Evolutionary conservation across 2,329 filamentous ascomycete species (phyloP).

Genomic region (Shiraia bambusicola): DNA sequence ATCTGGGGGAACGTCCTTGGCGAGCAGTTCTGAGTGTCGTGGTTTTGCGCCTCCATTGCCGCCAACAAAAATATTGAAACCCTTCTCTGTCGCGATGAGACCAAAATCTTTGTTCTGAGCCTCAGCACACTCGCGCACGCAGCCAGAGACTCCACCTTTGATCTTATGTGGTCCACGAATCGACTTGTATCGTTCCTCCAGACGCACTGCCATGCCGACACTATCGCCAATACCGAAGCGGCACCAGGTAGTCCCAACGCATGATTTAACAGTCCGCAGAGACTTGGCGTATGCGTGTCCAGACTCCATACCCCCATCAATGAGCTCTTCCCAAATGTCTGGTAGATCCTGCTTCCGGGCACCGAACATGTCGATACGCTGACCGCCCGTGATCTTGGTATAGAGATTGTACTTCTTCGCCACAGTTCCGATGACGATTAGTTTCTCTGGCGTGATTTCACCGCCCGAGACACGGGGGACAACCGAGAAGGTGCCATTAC

Average conservation of each 20-base stretch:
- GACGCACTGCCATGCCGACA: constrained; percentile 82
- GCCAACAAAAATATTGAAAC: constrained; percentile 88
- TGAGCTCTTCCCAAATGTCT: constrained; percentile 76
- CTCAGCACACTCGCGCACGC: constrained; percentile 89
- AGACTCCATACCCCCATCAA: constrained; percentile 84
- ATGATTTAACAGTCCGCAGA: constrained; percentile 85
- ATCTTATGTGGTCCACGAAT: constrained; percentile 88
- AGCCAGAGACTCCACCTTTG: constrained; percentile 87
- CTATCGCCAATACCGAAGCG: constrained; percentile 85
- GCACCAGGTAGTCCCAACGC: constrained; percentile 90
- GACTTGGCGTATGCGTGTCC: constrained; percentile 91
- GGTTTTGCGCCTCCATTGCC: constrained; percentile 89
- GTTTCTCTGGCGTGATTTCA: constrained; percentile 83
- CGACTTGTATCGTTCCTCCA: constrained; percentile 91
- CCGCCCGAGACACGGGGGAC: constrained; percentile 80
- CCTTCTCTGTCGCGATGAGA: constrained; percentile 87
- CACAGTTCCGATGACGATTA: constrained; percentile 80
- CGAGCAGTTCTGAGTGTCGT: constrained; percentile 76
- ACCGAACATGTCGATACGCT: constrained; percentile 91
- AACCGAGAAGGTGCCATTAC: constrained; percentile 88
- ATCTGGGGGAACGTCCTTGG: constrained; percentile 80
- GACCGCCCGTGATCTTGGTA: constrained; percentile 88
- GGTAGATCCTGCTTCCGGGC: constrained; percentile 84
- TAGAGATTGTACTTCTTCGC: constrained; percentile 83
- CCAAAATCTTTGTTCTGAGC: constrained; percentile 94